Evolutionary conservation across 495 filamentous ascomycete genomes (phyloP).

Genomic region (Neurospora cerealis): DNA sequence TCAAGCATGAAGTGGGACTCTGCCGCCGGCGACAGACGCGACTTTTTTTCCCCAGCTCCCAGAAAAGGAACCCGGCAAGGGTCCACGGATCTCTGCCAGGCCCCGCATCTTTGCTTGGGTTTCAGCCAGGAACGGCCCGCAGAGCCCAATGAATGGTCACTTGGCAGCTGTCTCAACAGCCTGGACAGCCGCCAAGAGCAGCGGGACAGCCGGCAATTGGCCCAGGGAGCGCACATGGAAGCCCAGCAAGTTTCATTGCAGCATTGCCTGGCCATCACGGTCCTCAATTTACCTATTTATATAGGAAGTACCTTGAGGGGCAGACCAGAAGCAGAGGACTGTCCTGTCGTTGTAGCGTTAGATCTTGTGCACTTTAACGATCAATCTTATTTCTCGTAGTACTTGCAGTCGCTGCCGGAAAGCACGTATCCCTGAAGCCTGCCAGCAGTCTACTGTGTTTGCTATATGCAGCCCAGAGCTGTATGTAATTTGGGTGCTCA

Average conservation of each 20-base stretch:
- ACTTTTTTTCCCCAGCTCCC: not conserved
- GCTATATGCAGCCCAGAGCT: not conserved
- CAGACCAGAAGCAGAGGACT: not conserved
- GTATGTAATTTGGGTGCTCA: not conserved
- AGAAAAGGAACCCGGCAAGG: not conserved
- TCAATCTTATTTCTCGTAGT: not conserved
- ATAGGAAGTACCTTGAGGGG: not conserved
- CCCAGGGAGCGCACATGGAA: not conserved
- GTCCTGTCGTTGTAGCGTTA: not conserved
- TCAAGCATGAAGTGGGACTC: not conserved
- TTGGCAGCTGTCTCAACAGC: not conserved
- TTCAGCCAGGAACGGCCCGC: not conserved
- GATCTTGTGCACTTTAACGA: not conserved
- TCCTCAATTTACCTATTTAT: not conserved
- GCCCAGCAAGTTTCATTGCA: not conserved
- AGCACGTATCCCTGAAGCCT: not conserved
- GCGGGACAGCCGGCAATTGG: not conserved
- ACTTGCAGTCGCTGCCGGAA: not conserved
- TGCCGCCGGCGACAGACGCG: not conserved
- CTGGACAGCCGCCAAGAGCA: not conserved
- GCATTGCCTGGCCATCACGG: not conserved
- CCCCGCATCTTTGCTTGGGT: not conserved
- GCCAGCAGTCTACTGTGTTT: not conserved
- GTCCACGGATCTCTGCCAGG: not conserved
- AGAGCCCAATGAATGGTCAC: not conserved